A percentile compares a stretch with the other conserved stretches of the same genome.
phyloP scores from a whole-genome alignment of 148 eudicot species.

The Oxyria digyna region DNA sequence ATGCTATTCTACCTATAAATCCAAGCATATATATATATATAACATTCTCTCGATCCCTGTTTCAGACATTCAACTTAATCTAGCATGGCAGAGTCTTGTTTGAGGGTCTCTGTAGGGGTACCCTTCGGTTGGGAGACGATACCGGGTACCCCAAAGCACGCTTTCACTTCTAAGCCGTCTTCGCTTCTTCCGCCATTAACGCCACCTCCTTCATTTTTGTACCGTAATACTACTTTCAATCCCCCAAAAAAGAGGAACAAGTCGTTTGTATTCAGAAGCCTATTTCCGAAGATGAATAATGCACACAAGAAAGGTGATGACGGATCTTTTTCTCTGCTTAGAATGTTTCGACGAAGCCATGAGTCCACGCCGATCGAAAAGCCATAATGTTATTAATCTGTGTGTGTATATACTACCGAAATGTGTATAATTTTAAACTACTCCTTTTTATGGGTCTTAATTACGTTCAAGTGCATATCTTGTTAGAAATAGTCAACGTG shows the following conservation, averaged over 20 bases:
- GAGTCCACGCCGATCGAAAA: background rate
- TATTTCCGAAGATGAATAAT: background rate
- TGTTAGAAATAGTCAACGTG: too few species aligned
- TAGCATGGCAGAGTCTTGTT: constrained; percentile 31
- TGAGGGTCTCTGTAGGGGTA: constrained; percentile 39
- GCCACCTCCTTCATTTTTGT: constrained; percentile 9
- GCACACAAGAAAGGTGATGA: background rate
- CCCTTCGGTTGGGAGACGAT: constrained; percentile 79
- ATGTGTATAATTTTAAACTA: too few species aligned
- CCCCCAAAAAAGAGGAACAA: background rate
- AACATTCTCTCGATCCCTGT: background rate
- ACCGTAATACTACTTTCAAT: background rate
- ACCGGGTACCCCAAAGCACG: constrained; percentile 81
- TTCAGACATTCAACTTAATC: constrained; percentile 17
- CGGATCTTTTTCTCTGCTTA: background rate
- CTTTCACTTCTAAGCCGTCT: background rate
- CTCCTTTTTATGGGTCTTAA: too few species aligned
- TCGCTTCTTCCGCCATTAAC: constrained; percentile 4
- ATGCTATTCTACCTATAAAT: background rate
- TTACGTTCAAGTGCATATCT: too few species aligned
- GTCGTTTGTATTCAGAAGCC: constrained; percentile 5
- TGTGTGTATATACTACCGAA: too few species aligned
- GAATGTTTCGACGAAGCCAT: background rate
- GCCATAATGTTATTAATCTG: too few species aligned
- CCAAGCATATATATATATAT: background rate